These are phyloP conservation scores for Gossypium turneri DNA, from an alignment of 345 rosid genomes.

Conservation along the genomic window DNA sequence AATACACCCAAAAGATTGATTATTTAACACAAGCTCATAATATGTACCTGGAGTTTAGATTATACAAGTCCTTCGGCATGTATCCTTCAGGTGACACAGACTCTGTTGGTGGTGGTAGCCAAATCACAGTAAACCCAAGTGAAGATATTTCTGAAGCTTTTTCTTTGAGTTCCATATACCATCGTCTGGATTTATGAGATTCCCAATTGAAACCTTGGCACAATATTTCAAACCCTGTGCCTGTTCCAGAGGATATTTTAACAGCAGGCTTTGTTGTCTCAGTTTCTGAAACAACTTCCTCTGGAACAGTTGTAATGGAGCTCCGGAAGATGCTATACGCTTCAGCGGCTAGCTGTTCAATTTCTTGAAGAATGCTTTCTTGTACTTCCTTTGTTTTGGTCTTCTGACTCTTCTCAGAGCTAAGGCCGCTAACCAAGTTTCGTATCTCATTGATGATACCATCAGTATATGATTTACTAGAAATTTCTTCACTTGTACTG, in stretches of 20 bases:
- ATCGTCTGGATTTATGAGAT: conserved; percentile 82
- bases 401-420: conserved; percentile 48
- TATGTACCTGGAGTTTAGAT: conserved; percentile 79
- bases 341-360: conserved; percentile 96
- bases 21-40: conserved; percentile 3
- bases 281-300: conserved; percentile 42
- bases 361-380: conserved; percentile 85
- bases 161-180: conserved; percentile 78
- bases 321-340: conserved; percentile 92
- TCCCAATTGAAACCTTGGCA: conserved; percentile 99
- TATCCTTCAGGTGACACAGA: conserved; percentile 99
- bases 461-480: conserved; percentile 44
- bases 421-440: conserved; percentile 65
- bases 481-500: conserved; percentile 36
- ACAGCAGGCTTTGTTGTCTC: conserved; percentile 39
- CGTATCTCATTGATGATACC: conserved; percentile 78
- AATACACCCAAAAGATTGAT: neutral
- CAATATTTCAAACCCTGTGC: conserved; percentile 80
- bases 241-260: conserved; percentile 69
- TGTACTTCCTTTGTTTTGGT: conserved; percentile 68
- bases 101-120: conserved; percentile 98
- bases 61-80: conserved; percentile 90
- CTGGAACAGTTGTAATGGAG: conserved; percentile 54
- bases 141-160: conserved; percentile 62
- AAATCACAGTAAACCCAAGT: conserved; percentile 78